phyloP scores from a whole-genome alignment of 169 alveolate genomes.

The Neospora caninum region DNA sequence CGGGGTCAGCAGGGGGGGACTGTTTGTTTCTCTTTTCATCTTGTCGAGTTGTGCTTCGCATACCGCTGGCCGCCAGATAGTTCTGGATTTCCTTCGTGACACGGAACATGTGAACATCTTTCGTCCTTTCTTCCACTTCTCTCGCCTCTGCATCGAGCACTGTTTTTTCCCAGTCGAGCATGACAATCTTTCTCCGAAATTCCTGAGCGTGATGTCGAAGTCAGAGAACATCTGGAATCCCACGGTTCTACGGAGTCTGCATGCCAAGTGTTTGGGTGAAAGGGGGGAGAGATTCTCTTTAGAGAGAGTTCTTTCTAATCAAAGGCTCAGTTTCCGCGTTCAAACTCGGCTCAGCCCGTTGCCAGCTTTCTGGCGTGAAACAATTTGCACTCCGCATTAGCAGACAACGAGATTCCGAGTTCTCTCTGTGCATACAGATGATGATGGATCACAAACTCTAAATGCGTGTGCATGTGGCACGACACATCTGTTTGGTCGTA shows the following conservation, averaged over 20 bases:
- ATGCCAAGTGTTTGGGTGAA: neutral
- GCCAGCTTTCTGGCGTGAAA: too few species aligned
- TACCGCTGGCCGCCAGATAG: neutral
- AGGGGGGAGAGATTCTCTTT: neutral
- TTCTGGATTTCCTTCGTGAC: slow-evolving; percentile 72
- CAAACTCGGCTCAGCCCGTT: too few species aligned
- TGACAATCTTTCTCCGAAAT: slow-evolving; percentile 61
- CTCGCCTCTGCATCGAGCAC: slow-evolving; percentile 70
- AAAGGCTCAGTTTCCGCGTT: neutral
- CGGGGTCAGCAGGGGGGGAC: too few species aligned
- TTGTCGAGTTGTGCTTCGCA: neutral
- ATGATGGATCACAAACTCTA: too few species aligned
- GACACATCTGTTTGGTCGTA: too few species aligned
- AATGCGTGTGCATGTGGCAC: too few species aligned
- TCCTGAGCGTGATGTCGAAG: slow-evolving; percentile 21
- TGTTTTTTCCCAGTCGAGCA: slow-evolving; percentile 73
- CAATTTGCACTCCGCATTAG: too few species aligned
- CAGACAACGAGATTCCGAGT: too few species aligned
- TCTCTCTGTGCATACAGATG: too few species aligned
- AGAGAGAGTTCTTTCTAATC: neutral
- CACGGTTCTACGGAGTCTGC: neutral
- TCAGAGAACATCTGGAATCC: neutral
- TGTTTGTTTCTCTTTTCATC: too few species aligned
- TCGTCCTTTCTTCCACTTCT: slow-evolving; percentile 75
- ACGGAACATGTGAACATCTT: slow-evolving; percentile 75